phyloP scores from a whole-genome alignment of 305 asterid genomes.

The Fraxinus dipetala region DNA sequence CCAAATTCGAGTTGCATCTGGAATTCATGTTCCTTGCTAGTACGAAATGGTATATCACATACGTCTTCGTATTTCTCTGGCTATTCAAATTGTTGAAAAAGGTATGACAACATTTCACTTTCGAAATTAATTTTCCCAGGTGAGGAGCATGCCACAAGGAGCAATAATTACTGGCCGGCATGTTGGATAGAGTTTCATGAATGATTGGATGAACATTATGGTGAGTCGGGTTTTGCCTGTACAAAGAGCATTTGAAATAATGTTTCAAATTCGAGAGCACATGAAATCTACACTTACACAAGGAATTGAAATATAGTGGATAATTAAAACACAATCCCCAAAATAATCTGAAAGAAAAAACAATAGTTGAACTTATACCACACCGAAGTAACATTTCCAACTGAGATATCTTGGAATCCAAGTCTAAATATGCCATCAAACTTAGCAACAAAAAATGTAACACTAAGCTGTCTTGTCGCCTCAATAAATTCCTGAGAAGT shows the following conservation, averaged over 20 bases:
- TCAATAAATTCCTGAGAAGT: conserved; percentile 74
- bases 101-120: too few relatives aligned
- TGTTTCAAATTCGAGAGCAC: not conserved
- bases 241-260: not conserved
- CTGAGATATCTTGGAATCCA: conserved; percentile 88
- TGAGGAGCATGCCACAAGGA: too few relatives aligned
- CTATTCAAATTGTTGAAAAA: too few relatives aligned
- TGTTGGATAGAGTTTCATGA: too few relatives aligned
- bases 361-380: conserved; percentile 45
- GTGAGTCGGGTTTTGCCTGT: too few relatives aligned
- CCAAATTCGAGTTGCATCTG: too few relatives aligned
- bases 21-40: too few relatives aligned
- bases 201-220: not conserved
- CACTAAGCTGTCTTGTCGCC: conserved; percentile 84
- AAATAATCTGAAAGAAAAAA: not conserved
- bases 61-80: too few relatives aligned
- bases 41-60: too few relatives aligned
- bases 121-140: too few relatives aligned
- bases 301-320: not conserved
- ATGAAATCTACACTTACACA: not conserved
- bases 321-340: not conserved
- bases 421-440: conserved; percentile 92
- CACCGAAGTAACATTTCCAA: conserved; percentile 78
- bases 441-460: conserved; percentile 83
- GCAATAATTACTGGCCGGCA: too few relatives aligned